phyloP scores from a whole-genome alignment of 352 stramenopile genomes.

The Globisporangium nunn region DNA sequence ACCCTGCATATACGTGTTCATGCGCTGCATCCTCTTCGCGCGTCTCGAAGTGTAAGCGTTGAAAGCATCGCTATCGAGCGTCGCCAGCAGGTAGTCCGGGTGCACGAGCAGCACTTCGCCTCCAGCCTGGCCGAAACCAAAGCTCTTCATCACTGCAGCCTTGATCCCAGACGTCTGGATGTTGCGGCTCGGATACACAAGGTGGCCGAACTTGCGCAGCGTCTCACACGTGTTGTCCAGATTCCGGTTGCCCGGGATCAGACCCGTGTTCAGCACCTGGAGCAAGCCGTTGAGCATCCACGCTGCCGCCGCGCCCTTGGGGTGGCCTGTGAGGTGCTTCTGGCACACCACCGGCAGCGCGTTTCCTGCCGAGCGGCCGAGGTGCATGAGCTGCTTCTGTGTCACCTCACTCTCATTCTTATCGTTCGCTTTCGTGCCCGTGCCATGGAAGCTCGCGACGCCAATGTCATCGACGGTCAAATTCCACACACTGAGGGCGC shows the following conservation, averaged over 20 bases:
- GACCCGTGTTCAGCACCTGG: constrained; percentile 66
- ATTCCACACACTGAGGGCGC: constrained; percentile 72
- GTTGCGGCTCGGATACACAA: constrained; percentile 79
- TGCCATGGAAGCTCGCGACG: constrained; percentile 83
- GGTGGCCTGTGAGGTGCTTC: constrained; percentile 78
- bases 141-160: constrained; percentile 77
- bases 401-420: constrained; percentile 86
- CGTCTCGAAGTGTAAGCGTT: constrained; percentile 37
- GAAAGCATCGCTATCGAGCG: constrained; percentile 39
- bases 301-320: constrained; percentile 73
- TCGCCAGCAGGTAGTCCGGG: constrained; percentile 64
- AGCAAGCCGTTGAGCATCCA: constrained; percentile 83
- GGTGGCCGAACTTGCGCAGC: constrained; percentile 65
- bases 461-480: constrained; percentile 74
- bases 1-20: constrained; percentile 75
- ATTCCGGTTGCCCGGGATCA: constrained; percentile 80
- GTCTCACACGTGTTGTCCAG: constrained; percentile 71
- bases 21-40: constrained; percentile 17
- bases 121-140: constrained; percentile 76
- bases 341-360: constrained; percentile 72
- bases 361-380: constrained; percentile 72
- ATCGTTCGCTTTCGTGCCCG: constrained; percentile 79
- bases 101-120: constrained; percentile 73
- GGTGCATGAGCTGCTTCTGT: constrained; percentile 75
- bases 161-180: constrained; percentile 78